Conservation (phyloP, 768 basidiomycete species). For the Crassisporium funariophilum region DNA sequence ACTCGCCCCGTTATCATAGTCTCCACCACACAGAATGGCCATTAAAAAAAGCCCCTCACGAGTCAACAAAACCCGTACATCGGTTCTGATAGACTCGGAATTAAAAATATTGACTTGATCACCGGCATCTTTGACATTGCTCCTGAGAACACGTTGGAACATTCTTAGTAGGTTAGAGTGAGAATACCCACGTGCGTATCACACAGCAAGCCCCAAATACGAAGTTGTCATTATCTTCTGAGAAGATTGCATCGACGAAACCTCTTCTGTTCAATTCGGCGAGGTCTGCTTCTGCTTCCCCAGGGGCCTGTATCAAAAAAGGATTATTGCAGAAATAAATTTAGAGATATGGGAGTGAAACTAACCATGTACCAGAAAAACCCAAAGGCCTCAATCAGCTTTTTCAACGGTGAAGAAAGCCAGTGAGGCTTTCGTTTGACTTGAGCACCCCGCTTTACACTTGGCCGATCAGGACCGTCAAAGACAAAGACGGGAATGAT, state of each 20-base stretch:
- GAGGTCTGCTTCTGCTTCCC: slow-evolving; percentile 58
- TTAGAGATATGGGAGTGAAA: background rate
- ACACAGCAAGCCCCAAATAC: slow-evolving; percentile 47
- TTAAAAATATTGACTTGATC: slow-evolving; percentile 5
- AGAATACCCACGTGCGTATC: slow-evolving; percentile 39
- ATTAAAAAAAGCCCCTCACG: slow-evolving; percentile 8
- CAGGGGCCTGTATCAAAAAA: slow-evolving; percentile 41
- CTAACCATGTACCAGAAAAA: slow-evolving; percentile 33
- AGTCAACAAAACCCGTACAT: background rate
- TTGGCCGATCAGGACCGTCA: background rate
- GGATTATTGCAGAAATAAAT: background rate
- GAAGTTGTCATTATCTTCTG: slow-evolving; percentile 52
- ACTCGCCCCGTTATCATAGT: slow-evolving; percentile 8
- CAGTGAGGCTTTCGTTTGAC: slow-evolving; percentile 25
- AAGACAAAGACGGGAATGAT: slow-evolving; percentile 29
- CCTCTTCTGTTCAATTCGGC: slow-evolving; percentile 44
- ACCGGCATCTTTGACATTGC: slow-evolving; percentile 2
- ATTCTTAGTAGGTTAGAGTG: background rate
- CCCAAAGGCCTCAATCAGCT: slow-evolving; percentile 45
- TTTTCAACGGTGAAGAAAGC: slow-evolving; percentile 24
- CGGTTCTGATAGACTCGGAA: background rate
- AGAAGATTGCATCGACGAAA: slow-evolving; percentile 48
- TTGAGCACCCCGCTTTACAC: background rate
- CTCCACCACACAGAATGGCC: slow-evolving; percentile 15
- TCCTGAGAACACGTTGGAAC: background rate